Evolutionary conservation across 192 early-diverging fungal species (phyloP), one percentile per base, ranked within the genome.

Genomic region (Coemansia sp.): DNA sequence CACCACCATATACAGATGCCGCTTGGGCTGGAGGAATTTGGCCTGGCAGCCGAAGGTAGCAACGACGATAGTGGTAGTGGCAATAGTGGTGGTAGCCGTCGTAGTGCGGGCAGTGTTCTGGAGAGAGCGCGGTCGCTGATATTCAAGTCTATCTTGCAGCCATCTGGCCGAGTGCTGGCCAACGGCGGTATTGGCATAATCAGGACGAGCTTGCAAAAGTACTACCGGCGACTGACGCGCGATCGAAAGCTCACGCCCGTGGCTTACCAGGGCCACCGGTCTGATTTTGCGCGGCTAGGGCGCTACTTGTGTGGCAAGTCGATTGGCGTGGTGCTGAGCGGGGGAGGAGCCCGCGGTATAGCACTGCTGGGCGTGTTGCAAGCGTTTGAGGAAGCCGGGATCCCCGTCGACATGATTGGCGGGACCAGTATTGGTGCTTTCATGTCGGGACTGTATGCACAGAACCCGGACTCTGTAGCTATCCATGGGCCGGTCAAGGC

Each of bases 401-500:
- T 99, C 38, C 96, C 96, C 2, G 90, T 99, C 31, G 98, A 99
- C 77, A 96, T 98, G 84, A 86, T 99, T 53, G 96, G 98, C 29
- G 98, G 98, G n/a, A 97, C 96, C 0, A 93, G 91, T 62, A 98
- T 98, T 69, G 98, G 98, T 11, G 87, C 92, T n/a, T 94, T 98
- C 72, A 92, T 98, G 62, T 91, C 92, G 21, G 98, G 96, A 0
- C 85, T 99, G 17, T 97, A 98, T 67, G 95, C 96, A 14, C 84
- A 90, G 36, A 91, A 94, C 42, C 87, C 91, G 25, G 94, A 98
- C 75, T 89, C 91, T 11, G 94, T 98, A 36, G 85, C 92, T 2
- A 92, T 95, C 11, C 87, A 94, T 68, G 95, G 94, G 15, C 83
- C 94, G 39, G 89, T 91, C 25, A 95, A 93, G 68, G 88, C 89